Percentiles rank a stretch among this genome's conserved stretches.
phyloP scores from a whole-genome alignment of 371 early-diverging fungal species.

The Lichtheimia ornata region DNA sequence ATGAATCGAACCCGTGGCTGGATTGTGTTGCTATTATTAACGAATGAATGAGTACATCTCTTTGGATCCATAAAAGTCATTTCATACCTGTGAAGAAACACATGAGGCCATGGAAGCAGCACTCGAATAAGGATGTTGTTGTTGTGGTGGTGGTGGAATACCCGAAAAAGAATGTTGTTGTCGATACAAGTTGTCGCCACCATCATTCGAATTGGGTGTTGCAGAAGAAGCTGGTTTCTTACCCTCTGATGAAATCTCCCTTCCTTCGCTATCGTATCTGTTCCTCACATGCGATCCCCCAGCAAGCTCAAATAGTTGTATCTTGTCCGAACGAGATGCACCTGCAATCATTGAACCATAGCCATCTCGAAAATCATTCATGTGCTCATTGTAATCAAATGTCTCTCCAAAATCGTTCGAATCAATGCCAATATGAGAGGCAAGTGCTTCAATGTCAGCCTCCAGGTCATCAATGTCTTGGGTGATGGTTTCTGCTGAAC shows the following conservation, averaged over 20 bases:
- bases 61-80: neutral
- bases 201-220: too few relatives aligned
- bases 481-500: conserved; percentile 33
- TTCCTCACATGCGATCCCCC: conserved; percentile 10
- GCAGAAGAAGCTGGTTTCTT: too few relatives aligned
- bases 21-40: too few relatives aligned
- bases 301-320: conserved; percentile 15
- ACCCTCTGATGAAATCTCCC: too few relatives aligned
- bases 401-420: conserved; percentile 23
- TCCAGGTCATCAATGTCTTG: conserved; percentile 35
- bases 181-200: too few relatives aligned
- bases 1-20: neutral
- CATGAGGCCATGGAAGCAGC: too few relatives aligned
- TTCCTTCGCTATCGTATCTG: neutral
- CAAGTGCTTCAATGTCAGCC: conserved; percentile 31
- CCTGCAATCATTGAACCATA: conserved; percentile 17
- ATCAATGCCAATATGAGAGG: conserved; percentile 32
- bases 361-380: conserved; percentile 11
- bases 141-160: too few relatives aligned
- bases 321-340: conserved; percentile 12
- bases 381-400: neutral
- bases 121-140: too few relatives aligned
- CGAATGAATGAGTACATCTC: neutral
- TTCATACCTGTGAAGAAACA: too few relatives aligned
- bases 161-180: too few relatives aligned